A percentile compares a stretch with the other conserved stretches of the same genome.
Evolutionary conservation across 2,329 filamentous ascomycete species (phyloP).

Genomic region (Escovopsis sp.): DNA sequence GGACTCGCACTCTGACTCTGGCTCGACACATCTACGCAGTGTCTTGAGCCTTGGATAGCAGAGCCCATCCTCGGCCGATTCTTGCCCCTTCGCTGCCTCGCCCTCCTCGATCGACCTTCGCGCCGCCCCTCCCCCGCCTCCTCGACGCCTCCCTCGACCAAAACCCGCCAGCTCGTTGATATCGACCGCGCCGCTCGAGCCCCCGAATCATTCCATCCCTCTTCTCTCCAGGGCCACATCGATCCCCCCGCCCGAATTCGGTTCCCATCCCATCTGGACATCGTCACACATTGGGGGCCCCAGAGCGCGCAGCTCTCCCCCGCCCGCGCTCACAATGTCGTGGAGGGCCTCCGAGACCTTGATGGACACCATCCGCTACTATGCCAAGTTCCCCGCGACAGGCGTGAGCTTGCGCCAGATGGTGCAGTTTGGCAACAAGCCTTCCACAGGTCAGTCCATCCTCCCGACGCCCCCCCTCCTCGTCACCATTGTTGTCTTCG

Average conservation of each 20-base stretch:
- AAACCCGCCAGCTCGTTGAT: too few relatives aligned
- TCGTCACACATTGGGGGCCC: constrained; percentile 1
- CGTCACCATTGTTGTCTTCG: constrained; percentile 45
- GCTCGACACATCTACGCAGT: too few relatives aligned
- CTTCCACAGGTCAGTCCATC: constrained; percentile 54
- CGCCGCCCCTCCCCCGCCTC: too few relatives aligned
- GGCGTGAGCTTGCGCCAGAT: constrained; percentile 95
- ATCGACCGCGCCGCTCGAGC: neutral
- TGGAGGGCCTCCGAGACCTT: constrained; percentile 83
- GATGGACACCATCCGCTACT: constrained; percentile 96
- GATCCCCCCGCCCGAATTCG: neutral
- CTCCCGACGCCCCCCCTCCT: constrained; percentile 12
- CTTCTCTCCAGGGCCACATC: too few relatives aligned
- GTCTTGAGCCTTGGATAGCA: too few relatives aligned
- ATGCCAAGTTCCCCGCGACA: constrained; percentile 91
- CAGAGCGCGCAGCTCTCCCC: constrained; percentile 2
- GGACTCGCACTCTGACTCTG: too few relatives aligned
- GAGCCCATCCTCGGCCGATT: too few relatives aligned
- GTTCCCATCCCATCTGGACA: neutral
- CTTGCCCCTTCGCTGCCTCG: neutral
- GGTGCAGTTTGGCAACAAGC: constrained; percentile 95
- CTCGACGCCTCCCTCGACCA: too few relatives aligned
- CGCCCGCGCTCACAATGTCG: constrained; percentile 47
- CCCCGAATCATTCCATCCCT: too few relatives aligned
- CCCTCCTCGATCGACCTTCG: neutral